Conservation (phyloP, 2,329 filamentous ascomycete species). For the Botrytis galanthina region DNA sequence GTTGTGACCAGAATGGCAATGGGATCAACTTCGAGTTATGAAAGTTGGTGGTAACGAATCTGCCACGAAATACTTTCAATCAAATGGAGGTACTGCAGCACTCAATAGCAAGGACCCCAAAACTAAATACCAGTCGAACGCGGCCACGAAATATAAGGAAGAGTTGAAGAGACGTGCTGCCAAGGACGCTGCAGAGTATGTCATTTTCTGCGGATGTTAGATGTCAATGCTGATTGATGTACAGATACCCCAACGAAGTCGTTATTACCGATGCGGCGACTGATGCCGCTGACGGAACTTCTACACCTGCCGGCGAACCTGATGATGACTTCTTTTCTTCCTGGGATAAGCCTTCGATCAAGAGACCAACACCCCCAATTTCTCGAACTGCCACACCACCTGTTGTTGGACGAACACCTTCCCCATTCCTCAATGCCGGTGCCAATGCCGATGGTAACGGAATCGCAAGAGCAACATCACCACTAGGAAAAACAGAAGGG, state of each 20-base stretch:
- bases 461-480: constrained; percentile 75
- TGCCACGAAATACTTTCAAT: constrained; percentile 96
- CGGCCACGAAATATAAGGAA: constrained; percentile 97
- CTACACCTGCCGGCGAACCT: constrained; percentile 76
- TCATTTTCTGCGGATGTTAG: neutral
- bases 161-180: constrained; percentile 85
- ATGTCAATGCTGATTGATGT: constrained; percentile 28
- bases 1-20: constrained; percentile 77
- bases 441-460: constrained; percentile 68
- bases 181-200: constrained; percentile 80
- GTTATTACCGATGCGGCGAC: constrained; percentile 72
- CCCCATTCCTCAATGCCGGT: constrained; percentile 81
- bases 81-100: constrained; percentile 89
- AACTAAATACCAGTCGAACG: constrained; percentile 91
- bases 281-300: constrained; percentile 59
- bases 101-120: constrained; percentile 95
- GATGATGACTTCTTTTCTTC: constrained; percentile 98
- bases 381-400: constrained; percentile 87
- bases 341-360: constrained; percentile 97
- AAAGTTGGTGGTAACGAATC: constrained; percentile 98
- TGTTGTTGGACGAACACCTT: constrained; percentile 74
- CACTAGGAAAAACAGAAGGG: constrained; percentile 64
- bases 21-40: constrained; percentile 96
- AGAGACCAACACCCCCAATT: constrained; percentile 89
- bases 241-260: constrained; percentile 80